These are phyloP conservation scores for Ceratonia siliqua DNA, from an alignment of 306 rosid genomes.

Conservation along the genomic window DNA sequence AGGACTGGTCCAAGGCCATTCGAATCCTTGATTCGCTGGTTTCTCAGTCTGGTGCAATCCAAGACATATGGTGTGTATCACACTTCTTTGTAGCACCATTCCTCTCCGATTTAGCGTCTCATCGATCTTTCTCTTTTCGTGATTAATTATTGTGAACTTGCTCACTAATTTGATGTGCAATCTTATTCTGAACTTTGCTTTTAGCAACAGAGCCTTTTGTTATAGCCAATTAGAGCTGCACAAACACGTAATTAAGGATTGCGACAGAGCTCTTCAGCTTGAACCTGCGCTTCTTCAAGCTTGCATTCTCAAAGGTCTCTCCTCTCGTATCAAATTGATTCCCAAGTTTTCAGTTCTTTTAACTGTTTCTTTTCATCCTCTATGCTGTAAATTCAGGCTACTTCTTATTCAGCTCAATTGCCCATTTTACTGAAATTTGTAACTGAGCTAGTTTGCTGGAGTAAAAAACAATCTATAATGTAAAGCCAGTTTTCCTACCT, in stretches of 20 bases:
- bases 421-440: background rate
- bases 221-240: conserved; percentile 81
- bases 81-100: conserved; percentile 17
- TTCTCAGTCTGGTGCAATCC: conserved; percentile 54
- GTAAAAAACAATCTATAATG: background rate
- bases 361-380: background rate
- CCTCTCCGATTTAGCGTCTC: conserved; percentile 3
- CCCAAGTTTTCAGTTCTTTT: conserved; percentile 12
- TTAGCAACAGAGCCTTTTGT: conserved; percentile 82
- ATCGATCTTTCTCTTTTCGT: conserved; percentile 12
- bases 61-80: conserved; percentile 63
- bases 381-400: conserved; percentile 1
- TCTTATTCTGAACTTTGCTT: conserved; percentile 33
- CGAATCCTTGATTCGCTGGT: conserved; percentile 68
- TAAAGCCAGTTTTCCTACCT: background rate
- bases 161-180: background rate
- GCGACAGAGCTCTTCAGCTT: conserved; percentile 69
- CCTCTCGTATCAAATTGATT: background rate
- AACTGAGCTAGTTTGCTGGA: conserved; percentile 20
- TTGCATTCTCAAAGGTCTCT: conserved; percentile 69
- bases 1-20: conserved; percentile 88
- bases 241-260: conserved; percentile 80
- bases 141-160: background rate
- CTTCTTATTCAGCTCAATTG: background rate
- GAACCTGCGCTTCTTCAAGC: conserved; percentile 67